phyloP scores from a whole-genome alignment of 805 yeast genomes.

The Cyberlindnera galapagoensis region DNA sequence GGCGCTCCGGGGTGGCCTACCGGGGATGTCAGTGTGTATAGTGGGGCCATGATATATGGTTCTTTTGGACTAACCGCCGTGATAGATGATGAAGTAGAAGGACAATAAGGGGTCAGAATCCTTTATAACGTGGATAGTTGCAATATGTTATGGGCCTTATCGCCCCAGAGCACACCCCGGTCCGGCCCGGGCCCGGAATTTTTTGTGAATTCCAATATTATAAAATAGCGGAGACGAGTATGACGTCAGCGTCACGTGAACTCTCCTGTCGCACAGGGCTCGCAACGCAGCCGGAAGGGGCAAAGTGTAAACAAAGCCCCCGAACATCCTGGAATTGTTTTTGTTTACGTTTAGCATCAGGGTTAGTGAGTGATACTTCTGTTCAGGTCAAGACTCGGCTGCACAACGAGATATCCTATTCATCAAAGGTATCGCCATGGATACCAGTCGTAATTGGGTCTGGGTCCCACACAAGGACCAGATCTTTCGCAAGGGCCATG shows the following conservation, averaged over 20 bases:
- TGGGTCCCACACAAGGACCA: constrained; percentile 66
- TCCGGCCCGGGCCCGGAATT: constrained; percentile 2
- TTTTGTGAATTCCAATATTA: background rate
- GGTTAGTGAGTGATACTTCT: background rate
- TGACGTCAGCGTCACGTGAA: background rate
- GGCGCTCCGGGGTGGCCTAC: constrained; percentile 15
- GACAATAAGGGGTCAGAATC: background rate
- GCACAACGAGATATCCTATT: constrained; percentile 1
- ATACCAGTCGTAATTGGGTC: constrained; percentile 42
- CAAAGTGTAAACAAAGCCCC: constrained; percentile 10
- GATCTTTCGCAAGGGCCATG: constrained; percentile 55
- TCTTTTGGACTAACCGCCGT: background rate
- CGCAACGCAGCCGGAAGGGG: constrained; percentile 8
- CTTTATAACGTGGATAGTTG: background rate
- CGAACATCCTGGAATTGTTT: constrained; percentile 1
- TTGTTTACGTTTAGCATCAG: constrained; percentile 4
- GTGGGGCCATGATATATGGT: background rate
- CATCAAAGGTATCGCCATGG: no score
- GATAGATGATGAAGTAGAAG: no score
- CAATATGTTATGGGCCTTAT: background rate
- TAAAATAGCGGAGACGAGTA: background rate
- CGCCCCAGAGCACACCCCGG: background rate
- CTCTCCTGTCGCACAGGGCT: constrained; percentile 2
- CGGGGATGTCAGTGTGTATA: constrained; percentile 10
- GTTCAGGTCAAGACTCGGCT: background rate